phyloP scores from a whole-genome alignment of 1,139 yeast species.

The Lizanozyma gosingica region DNA sequence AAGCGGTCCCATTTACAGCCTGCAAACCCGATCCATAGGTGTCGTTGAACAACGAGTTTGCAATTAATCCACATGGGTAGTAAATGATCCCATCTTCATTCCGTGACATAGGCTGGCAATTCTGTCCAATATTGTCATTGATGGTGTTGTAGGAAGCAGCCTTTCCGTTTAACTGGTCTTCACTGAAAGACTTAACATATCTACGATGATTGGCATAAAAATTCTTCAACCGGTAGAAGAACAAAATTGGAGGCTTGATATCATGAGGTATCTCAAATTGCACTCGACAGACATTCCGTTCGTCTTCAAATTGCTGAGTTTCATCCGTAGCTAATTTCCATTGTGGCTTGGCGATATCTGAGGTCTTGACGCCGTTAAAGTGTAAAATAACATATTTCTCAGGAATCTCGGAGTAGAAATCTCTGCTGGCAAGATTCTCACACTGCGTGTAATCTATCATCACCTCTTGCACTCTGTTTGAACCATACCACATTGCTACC shows the following conservation, averaged over 20 bases:
- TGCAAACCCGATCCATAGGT: constrained; percentile 49
- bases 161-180: constrained; percentile 79
- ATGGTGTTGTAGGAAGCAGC: constrained; percentile 47
- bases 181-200: constrained; percentile 83
- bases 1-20: constrained; percentile 35
- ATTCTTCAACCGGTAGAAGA: constrained; percentile 73
- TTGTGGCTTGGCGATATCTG: constrained; percentile 31
- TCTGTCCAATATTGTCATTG: constrained; percentile 66
- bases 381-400: constrained; percentile 41
- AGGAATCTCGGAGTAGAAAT: constrained; percentile 55
- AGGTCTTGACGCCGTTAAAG: constrained; percentile 30
- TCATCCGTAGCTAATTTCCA: constrained; percentile 59
- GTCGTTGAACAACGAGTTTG: constrained; percentile 88
- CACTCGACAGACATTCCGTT: constrained; percentile 58
- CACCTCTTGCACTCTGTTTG: constrained; percentile 69
- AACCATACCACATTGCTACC: constrained; percentile 79
- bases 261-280: constrained; percentile 73
- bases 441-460: constrained; percentile 79
- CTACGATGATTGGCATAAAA: constrained; percentile 93
- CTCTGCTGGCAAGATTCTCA: constrained; percentile 44
- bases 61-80: constrained; percentile 95
- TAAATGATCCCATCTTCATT: constrained; percentile 48
- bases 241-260: constrained; percentile 66
- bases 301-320: constrained; percentile 44
- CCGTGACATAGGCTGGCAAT: constrained; percentile 74